Percentiles rank a stretch among this genome's conserved stretches.
phyloP scores from a whole-genome alignment of 805 yeast genomes.

The Candida quercuum region DNA sequence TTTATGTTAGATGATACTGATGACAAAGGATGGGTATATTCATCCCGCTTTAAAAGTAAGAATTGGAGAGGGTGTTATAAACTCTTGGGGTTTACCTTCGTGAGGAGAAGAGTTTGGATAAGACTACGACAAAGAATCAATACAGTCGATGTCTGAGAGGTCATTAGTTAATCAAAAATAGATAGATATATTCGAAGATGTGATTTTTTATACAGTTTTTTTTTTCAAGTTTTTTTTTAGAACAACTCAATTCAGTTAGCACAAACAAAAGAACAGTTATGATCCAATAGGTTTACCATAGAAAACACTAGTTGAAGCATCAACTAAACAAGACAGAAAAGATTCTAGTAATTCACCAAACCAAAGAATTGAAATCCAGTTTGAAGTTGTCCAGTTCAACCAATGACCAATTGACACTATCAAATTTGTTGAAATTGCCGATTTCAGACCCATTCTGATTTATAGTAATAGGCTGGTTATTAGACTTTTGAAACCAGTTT shows the following conservation, averaged over 20 bases:
- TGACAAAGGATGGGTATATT: conserved; percentile 82
- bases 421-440: conserved; percentile 18
- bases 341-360: no score
- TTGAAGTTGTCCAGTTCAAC: conserved; percentile 13
- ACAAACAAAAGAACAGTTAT: no score
- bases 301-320: no score
- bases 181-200: no score
- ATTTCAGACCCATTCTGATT: conserved; percentile 9
- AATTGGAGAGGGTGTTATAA: conserved; percentile 62
- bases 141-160: no score
- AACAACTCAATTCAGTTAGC: no score
- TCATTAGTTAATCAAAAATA: no score
- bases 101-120: conserved; percentile 65
- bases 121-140: conserved; percentile 25
- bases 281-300: no score
- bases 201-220: no score
- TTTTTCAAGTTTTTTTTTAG: no score
- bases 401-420: conserved; percentile 18
- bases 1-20: conserved; percentile 66
- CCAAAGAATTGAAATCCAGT: conserved; percentile 9
- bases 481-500: conserved; percentile 75
- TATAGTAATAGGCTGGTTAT: conserved; percentile 13
- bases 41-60: conserved; percentile 40
- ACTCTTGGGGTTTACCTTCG: conserved; percentile 46
- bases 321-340: no score